These are phyloP conservation scores for Rhizoctonia solani DNA, from an alignment of 1,284 basidiomycete genomes.

Conservation along the genomic window DNA sequence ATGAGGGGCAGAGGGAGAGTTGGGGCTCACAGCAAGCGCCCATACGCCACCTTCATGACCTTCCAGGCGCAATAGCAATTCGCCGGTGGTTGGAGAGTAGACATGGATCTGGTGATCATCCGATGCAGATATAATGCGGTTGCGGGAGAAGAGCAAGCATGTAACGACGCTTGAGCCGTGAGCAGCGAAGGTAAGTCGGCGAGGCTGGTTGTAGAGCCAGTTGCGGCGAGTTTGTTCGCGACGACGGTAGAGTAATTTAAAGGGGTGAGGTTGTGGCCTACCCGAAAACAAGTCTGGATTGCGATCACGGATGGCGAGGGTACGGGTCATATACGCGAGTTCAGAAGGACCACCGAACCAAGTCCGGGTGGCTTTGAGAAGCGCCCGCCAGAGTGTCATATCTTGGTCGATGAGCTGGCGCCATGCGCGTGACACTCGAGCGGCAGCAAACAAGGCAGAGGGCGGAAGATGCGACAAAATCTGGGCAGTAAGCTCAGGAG, in stretches of 20 bases:
- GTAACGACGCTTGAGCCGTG: constrained; percentile 91
- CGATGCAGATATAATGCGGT: constrained; percentile 70
- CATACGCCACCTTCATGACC: constrained; percentile 96
- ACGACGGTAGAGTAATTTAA: constrained; percentile 28
- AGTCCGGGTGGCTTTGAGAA: constrained; percentile 74
- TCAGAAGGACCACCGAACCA: constrained; percentile 85
- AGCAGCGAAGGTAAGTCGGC: constrained; percentile 79
- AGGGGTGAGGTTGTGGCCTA: constrained; percentile 26
- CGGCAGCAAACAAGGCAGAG: constrained; percentile 74
- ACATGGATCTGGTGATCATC: constrained; percentile 93
- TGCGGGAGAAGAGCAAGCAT: constrained; percentile 89
- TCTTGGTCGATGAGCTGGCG: constrained; percentile 81
- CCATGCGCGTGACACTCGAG: constrained; percentile 81
- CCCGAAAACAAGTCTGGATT: constrained; percentile 52
- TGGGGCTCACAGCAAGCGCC: constrained; percentile 71
- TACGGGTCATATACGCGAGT: constrained; percentile 71
- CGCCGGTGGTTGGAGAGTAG: constrained; percentile 81
- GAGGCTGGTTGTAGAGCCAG: constrained; percentile 48
- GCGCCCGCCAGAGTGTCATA: constrained; percentile 79
- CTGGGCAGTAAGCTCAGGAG: constrained; percentile 81
- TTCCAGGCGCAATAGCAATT: constrained; percentile 70
- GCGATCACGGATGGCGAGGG: constrained; percentile 75
- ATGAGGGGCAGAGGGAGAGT: constrained; percentile 42
- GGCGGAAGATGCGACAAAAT: constrained; percentile 78
- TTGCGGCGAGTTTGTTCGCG: constrained; percentile 31